A percentile compares a stretch with the other conserved stretches of the same genome.
Conservation (phyloP, 179 eudicot species). For the Corrigiola litoralis region DNA sequence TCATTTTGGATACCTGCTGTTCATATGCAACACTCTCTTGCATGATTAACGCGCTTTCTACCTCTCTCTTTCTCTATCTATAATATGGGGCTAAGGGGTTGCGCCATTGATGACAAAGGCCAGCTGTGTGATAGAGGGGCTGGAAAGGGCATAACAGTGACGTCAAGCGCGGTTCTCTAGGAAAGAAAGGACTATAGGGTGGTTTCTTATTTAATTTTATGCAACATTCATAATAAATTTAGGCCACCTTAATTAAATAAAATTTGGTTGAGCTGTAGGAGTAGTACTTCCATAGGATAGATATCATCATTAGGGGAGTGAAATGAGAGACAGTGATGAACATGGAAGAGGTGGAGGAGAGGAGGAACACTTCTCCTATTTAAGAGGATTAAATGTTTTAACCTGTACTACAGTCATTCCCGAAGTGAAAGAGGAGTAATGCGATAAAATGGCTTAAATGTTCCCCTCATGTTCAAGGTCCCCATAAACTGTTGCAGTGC, state of each 20-base stretch:
- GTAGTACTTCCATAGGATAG: no score
- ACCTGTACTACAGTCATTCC: conserved; percentile 21
- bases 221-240: not conserved
- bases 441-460: conserved; percentile 23
- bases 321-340: conserved; percentile 7
- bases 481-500: conserved; percentile 17
- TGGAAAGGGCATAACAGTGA: conserved; percentile 21
- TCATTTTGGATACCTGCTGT: no score
- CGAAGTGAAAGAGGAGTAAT: conserved; percentile 12
- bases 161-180: conserved; percentile 21
- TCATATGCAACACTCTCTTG: not conserved
- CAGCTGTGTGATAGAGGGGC: conserved; percentile 20
- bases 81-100: conserved; percentile 9
- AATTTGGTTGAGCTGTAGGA: no score
- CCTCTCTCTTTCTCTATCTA: not conserved
- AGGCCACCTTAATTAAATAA: not conserved
- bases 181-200: not conserved
- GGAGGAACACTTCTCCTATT: not conserved
- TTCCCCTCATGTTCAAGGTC: conserved; percentile 28
- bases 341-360: not conserved
- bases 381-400: conserved; percentile 15
- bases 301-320: no score
- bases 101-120: conserved; percentile 27
- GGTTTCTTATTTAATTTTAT: conserved; percentile 3
- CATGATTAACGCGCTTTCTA: conserved; percentile 3